A percentile compares a stretch with the other conserved stretches of the same genome.
Evolutionary conservation across 2,329 filamentous ascomycete genomes (phyloP).

Genomic region (Pochonia chlamydosporia): DNA sequence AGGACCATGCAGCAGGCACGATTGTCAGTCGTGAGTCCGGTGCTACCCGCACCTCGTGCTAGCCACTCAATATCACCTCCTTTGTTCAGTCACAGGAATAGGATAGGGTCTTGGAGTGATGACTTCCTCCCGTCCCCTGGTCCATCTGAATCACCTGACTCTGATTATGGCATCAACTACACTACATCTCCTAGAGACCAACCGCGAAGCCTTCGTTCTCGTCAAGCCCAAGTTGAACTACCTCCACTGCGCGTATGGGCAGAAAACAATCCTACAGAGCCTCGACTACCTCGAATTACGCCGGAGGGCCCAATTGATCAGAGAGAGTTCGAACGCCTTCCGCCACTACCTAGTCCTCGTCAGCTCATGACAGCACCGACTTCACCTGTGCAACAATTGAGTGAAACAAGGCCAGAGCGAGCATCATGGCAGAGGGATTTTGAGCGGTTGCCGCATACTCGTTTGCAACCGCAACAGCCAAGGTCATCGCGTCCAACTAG

Average conservation of each 20-base stretch:
- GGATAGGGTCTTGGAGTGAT: background rate
- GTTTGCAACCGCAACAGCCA: background rate
- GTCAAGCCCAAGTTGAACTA: background rate
- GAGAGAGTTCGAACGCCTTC: background rate
- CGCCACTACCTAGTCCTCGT: background rate
- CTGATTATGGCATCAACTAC: constrained; percentile 2
- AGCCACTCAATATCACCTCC: background rate
- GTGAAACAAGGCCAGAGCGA: background rate
- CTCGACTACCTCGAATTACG: background rate
- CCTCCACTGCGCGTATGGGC: constrained; percentile 5
- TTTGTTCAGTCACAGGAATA: background rate
- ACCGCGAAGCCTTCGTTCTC: background rate
- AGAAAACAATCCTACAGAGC: background rate
- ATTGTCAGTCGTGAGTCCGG: background rate
- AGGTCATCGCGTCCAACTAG: background rate
- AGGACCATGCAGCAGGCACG: background rate
- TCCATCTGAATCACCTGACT: constrained; percentile 1
- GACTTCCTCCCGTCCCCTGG: background rate
- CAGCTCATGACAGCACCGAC: background rate
- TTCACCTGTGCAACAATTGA: background rate
- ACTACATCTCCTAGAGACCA: constrained; percentile 1
- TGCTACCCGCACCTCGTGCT: background rate
- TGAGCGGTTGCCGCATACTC: background rate
- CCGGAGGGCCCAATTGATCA: background rate
- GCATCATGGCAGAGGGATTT: background rate